phyloP scores from a whole-genome alignment of 2,329 filamentous ascomycete species.

The Juglanconis oblonga region DNA sequence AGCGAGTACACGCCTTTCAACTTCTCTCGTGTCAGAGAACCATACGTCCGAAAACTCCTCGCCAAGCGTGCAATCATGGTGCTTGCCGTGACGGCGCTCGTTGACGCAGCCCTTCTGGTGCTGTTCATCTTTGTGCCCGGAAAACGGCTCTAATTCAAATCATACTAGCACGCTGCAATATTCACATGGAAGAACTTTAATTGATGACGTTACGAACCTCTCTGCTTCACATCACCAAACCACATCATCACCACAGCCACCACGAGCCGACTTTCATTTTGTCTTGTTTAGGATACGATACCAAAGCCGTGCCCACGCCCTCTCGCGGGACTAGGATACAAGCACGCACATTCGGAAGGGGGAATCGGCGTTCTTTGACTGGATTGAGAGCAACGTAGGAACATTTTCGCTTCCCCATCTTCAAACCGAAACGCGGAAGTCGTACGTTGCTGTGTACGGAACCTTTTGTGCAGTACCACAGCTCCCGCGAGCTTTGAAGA shows the following conservation, averaged over 20 bases:
- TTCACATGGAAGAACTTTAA: slow-evolving; percentile 1
- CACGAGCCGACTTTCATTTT: neutral
- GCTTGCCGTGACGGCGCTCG: slow-evolving; percentile 68
- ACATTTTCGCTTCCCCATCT: neutral
- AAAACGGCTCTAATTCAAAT: slow-evolving; percentile 60
- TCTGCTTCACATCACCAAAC: neutral
- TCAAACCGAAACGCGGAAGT: neutral
- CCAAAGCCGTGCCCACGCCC: neutral
- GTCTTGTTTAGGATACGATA: slow-evolving; percentile 16
- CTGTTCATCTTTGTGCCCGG: slow-evolving; percentile 95
- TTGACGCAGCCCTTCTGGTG: slow-evolving; percentile 79
- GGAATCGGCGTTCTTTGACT: neutral
- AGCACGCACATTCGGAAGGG: neutral
- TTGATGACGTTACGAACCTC: slow-evolving; percentile 8
- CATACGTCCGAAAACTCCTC: slow-evolving; percentile 83
- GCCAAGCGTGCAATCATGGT: slow-evolving; percentile 81
- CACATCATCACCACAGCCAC: neutral
- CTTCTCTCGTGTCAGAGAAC: slow-evolving; percentile 83
- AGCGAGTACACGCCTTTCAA: slow-evolving; percentile 97
- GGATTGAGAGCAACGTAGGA: neutral
- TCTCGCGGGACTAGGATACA: neutral
- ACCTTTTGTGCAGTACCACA: neutral
- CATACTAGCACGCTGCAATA: neutral
- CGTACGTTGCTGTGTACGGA: neutral
- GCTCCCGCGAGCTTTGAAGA: neutral